A percentile compares a stretch with the other conserved stretches of the same genome.
Evolutionary conservation across 2,329 filamentous ascomycete species (phyloP).

Genomic region (Monascus ruber): DNA sequence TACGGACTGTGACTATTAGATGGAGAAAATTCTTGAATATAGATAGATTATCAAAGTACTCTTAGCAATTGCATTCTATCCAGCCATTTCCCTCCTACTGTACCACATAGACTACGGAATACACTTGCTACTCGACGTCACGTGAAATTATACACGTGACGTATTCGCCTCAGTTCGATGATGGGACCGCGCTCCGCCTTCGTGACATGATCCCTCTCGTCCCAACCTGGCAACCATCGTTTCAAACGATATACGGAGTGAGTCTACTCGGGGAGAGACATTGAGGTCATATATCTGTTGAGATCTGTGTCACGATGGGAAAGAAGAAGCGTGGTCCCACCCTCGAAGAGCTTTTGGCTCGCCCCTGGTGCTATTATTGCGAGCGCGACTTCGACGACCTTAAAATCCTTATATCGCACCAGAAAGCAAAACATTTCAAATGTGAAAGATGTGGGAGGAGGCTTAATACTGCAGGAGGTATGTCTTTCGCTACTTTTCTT

Average conservation of each 20-base stretch:
- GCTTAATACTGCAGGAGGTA: constrained; percentile 89
- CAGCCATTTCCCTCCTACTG: too few species aligned
- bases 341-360: constrained; percentile 74
- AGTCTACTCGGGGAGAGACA: background rate
- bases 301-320: constrained; percentile 47
- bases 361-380: constrained; percentile 99
- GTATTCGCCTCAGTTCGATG: background rate
- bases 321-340: constrained; percentile 86
- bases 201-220: background rate
- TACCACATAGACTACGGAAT: too few species aligned
- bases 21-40: too few species aligned
- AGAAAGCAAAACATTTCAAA: constrained; percentile 99
- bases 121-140: background rate
- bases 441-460: constrained; percentile 82
- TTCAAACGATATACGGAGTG: too few species aligned
- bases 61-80: too few species aligned
- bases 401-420: constrained; percentile 91
- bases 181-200: background rate
- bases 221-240: background rate
- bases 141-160: background rate
- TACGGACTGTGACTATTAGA: too few species aligned
- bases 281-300: background rate
- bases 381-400: constrained; percentile 97
- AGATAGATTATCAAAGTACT: too few species aligned
- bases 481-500: constrained; percentile 15